Base-by-base conservation (phyloP, 2,329 filamentous ascomycete genomes). In the Thyridium curvatum region DNA sequence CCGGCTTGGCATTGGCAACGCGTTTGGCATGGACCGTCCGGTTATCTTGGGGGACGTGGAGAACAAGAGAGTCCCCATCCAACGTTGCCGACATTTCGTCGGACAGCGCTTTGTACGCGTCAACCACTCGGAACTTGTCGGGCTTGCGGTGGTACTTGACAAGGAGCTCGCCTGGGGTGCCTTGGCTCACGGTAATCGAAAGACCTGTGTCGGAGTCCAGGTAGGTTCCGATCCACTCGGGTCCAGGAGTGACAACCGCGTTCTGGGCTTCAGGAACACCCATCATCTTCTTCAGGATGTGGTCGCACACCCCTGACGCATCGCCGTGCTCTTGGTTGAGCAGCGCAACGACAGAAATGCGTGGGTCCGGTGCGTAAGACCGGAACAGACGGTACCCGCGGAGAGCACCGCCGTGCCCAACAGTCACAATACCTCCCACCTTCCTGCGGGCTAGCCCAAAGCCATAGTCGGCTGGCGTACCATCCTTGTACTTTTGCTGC, bases 401-500 rank as follows among this genome's bases (percentile, higher is more conserved):
- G 18, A 69, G 52, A 2, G 59, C 66, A 12, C 65, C 66, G 18
- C 59, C 61, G 41, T 69, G 66, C 1, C 62, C 58, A 3, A 65
- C 44, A 2, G 48, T 51, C 5, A 46, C 35, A 4, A 56, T 47
- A 1, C 52, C 55, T 2, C 45, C 53, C 8, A 59, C 33, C 8
- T 52, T 51, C 21, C 10, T 26, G 21, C 21, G 57, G 16, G 34
- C 41, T 6, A 69, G 49, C 6, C 66, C 66, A 38, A 56, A 58
- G 3, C 56, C 55, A 43, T 69, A 69, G 4, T 30, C 29, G 1
- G 65, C 61, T 8, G 43, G 32, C 2, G 41, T 52, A 6, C 63
- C 63, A 34, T 68, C 59, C 52, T 34, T 4, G 55, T 50, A 12
- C 21, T 26, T 26, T 26, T 26, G 52, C 53, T 15, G 45, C 45